phyloP scores from a whole-genome alignment of 345 rosid genomes.

The Laguncularia racemosa region DNA sequence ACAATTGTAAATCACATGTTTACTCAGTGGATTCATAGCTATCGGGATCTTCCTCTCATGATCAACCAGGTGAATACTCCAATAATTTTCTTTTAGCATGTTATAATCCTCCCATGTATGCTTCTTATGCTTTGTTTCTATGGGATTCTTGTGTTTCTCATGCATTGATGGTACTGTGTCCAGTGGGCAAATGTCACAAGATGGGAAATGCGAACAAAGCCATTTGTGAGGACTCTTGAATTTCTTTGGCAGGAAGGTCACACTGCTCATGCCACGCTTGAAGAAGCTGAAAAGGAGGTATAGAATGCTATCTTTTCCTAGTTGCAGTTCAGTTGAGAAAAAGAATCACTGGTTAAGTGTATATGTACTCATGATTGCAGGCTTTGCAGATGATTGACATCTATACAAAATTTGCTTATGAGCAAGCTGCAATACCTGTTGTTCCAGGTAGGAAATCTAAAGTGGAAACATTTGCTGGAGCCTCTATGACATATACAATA shows the following conservation, averaged over 20 bases:
- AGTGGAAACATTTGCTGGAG: conserved; percentile 91
- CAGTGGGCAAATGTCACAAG: conserved; percentile 98
- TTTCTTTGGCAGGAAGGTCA: conserved; percentile 99
- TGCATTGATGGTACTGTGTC: conserved; percentile 1
- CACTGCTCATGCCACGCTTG: conserved; percentile 81
- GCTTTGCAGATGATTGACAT: conserved; percentile 82
- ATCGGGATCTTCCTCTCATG: conserved; percentile 95
- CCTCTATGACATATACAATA: conserved; percentile 77
- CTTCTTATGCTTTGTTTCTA: not conserved
- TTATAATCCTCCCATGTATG: not conserved
- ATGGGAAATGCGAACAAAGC: conserved; percentile 95
- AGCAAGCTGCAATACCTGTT: conserved; percentile 94
- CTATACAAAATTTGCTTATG: conserved; percentile 82
- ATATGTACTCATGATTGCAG: conserved; percentile 42
- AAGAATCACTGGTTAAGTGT: conserved; percentile 6
- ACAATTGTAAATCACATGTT: conserved; percentile 96
- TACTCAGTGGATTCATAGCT: conserved; percentile 94
- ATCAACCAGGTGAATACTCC: conserved; percentile 59
- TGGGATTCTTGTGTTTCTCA: not conserved
- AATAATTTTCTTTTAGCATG: not conserved
- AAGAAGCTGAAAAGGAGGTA: conserved; percentile 94
- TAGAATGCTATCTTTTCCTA: conserved; percentile 10
- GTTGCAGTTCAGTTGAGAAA: conserved; percentile 1
- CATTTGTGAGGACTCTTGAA: conserved; percentile 91
- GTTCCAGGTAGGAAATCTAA: conserved; percentile 85